Percentiles rank a stretch among this genome's conserved stretches.
These are phyloP conservation scores for Plasmodium cynomolgi DNA, from an alignment of 169 alveolate species.

Conservation along the genomic window DNA sequence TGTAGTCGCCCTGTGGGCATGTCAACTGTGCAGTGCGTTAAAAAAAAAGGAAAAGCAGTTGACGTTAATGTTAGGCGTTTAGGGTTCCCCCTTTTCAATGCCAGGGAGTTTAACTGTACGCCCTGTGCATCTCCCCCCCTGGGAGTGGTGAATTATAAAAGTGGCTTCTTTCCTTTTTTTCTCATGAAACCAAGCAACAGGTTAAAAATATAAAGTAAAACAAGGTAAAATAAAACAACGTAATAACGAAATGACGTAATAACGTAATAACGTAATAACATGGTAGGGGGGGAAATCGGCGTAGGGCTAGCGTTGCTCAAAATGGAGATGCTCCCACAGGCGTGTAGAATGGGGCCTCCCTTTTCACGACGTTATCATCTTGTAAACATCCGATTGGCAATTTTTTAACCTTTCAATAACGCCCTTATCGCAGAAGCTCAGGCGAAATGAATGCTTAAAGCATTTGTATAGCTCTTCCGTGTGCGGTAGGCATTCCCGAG, in stretches of 20 bases:
- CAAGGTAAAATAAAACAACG: neutral
- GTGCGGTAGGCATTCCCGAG: slow-evolving; percentile 47
- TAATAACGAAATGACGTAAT: neutral
- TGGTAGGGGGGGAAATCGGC: neutral
- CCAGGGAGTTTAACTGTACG: neutral
- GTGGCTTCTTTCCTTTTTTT: neutral
- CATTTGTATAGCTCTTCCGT: slow-evolving; percentile 60
- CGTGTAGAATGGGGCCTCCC: neutral
- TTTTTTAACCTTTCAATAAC: slow-evolving; percentile 31
- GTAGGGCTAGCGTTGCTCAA: neutral
- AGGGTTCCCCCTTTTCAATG: neutral
- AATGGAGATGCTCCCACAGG: neutral
- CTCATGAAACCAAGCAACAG: neutral
- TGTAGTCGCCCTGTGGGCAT: neutral
- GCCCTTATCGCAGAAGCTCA: slow-evolving; percentile 67
- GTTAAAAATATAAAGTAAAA: neutral
- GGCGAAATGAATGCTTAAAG: slow-evolving; percentile 62
- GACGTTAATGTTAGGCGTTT: neutral
- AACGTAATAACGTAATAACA: neutral
- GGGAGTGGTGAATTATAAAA: neutral
- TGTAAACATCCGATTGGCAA: slow-evolving; percentile 48
- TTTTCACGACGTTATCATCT: slow-evolving; percentile 48
- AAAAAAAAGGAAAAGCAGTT: neutral
- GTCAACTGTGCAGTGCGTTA: neutral
- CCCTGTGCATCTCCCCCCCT: neutral